A percentile compares a stretch with the other conserved stretches of the same genome.
Evolutionary conservation across 352 stramenopile species (phyloP).

Genomic region (Globisporangium spiculum): DNA sequence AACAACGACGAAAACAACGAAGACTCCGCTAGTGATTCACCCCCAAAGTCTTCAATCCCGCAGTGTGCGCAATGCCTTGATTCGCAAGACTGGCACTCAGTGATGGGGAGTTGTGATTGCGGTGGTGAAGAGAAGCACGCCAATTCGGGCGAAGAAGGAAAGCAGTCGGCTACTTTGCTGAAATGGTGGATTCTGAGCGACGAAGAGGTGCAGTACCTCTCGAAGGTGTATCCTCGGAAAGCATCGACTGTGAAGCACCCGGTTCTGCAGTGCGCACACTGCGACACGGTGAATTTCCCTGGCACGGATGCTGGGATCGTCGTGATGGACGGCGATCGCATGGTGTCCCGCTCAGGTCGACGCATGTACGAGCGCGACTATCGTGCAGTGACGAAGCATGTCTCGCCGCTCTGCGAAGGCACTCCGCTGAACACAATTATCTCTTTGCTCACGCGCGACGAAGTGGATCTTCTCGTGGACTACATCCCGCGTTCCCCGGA

Average conservation of each 20-base stretch:
- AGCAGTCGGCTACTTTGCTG: slow-evolving; percentile 18
- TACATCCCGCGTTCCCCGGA: slow-evolving; percentile 45
- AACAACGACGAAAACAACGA: slow-evolving; percentile 11
- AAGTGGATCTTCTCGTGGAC: slow-evolving; percentile 53
- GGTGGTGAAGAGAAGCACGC: slow-evolving; percentile 3
- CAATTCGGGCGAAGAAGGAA: slow-evolving; percentile 5
- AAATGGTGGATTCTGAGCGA: slow-evolving; percentile 80
- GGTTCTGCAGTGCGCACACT: slow-evolving; percentile 71
- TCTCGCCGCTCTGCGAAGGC: slow-evolving; percentile 69
- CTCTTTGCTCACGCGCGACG: slow-evolving; percentile 33
- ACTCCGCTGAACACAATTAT: slow-evolving; percentile 56
- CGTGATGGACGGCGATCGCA: slow-evolving; percentile 61
- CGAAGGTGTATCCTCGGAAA: slow-evolving; percentile 54
- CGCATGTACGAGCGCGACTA: slow-evolving; percentile 83
- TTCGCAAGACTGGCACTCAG: slow-evolving; percentile 36
- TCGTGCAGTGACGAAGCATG: slow-evolving; percentile 72
- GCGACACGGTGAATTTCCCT: slow-evolving; percentile 75
- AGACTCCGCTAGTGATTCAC: not conserved
- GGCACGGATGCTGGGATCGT: slow-evolving; percentile 75
- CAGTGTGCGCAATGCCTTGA: slow-evolving; percentile 61
- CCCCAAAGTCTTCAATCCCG: slow-evolving; percentile 24
- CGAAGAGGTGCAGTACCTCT: slow-evolving; percentile 62
- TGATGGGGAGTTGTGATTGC: slow-evolving; percentile 33
- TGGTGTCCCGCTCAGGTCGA: slow-evolving; percentile 61
- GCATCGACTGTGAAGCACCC: slow-evolving; percentile 45